Evolutionary conservation across 1,284 basidiomycete species (phyloP).

Genomic region (Wallemia mellicola): DNA sequence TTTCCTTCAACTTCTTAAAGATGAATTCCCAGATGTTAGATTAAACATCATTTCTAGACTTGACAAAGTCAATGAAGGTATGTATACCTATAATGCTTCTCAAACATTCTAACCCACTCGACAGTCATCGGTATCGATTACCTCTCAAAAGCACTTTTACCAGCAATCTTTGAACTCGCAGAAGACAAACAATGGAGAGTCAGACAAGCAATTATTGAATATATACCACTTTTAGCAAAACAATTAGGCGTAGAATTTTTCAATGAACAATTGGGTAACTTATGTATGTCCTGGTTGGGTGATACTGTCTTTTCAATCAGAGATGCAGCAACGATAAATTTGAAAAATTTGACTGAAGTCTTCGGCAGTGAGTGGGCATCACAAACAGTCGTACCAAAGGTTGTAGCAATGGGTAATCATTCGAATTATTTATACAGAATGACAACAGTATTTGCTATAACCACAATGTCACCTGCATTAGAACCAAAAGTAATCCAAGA

Average conservation of each 20-base stretch:
- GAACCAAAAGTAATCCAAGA: constrained; percentile 54
- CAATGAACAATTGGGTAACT: constrained; percentile 79
- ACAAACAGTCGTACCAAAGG: constrained; percentile 80
- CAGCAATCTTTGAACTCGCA: constrained; percentile 88
- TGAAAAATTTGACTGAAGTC: constrained; percentile 91
- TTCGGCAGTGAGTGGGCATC: constrained; percentile 97
- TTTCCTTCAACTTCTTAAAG: constrained; percentile 86
- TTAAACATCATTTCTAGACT: constrained; percentile 97
- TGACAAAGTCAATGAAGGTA: constrained; percentile 87
- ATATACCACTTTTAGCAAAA: constrained; percentile 81
- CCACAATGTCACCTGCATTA: constrained; percentile 87
- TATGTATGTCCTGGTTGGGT: constrained; percentile 98
- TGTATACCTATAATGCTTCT: constrained; percentile 82
- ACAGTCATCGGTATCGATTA: constrained; percentile 96
- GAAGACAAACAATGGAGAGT: constrained; percentile 99
- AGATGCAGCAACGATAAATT: constrained; percentile 84
- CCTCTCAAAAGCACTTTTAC: constrained; percentile 77
- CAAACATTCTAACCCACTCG: constrained; percentile 90
- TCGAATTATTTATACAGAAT: constrained; percentile 94
- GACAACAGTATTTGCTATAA: constrained; percentile 97
- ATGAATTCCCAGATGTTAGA: constrained; percentile 94
- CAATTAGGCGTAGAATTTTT: constrained; percentile 94
- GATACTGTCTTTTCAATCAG: constrained; percentile 97
- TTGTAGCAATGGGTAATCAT: constrained; percentile 88
- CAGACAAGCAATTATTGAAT: constrained; percentile 97